Percentiles rank a stretch among this genome's conserved stretches.
phyloP scores from a whole-genome alignment of 2,329 filamentous ascomycete genomes.

The Cryoendolithus antarcticus region DNA sequence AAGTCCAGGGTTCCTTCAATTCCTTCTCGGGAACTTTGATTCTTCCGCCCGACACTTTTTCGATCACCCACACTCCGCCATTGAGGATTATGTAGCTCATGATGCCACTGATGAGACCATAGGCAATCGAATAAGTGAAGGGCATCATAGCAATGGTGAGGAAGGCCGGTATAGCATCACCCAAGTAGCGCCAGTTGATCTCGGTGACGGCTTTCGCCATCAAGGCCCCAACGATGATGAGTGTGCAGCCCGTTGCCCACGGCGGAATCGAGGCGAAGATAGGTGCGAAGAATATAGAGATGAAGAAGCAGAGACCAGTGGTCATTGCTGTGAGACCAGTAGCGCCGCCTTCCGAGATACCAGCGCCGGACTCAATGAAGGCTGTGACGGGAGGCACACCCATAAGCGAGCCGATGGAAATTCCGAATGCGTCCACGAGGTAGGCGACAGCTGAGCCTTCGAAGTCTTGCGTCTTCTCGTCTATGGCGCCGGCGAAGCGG shows the following conservation, averaged over 20 bases:
- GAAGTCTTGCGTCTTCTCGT: constrained; percentile 74
- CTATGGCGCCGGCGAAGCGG: constrained; percentile 65
- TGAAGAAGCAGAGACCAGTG: constrained; percentile 72
- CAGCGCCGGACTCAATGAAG: constrained; percentile 80
- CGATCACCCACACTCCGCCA: constrained; percentile 54
- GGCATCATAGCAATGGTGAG: constrained; percentile 77
- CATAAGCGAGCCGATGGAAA: constrained; percentile 68
- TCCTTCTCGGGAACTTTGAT: constrained; percentile 64
- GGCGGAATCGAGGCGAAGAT: constrained; percentile 83
- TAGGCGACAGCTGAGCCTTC: constrained; percentile 76
- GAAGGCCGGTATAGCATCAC: constrained; percentile 75
- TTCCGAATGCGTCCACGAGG: constrained; percentile 67
- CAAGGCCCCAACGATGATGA: constrained; percentile 76
- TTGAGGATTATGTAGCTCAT: constrained; percentile 68
- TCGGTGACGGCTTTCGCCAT: constrained; percentile 69
- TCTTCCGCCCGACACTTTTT: constrained; percentile 52
- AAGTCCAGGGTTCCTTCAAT: constrained; percentile 70
- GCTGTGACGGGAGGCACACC: constrained; percentile 73
- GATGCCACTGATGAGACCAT: constrained; percentile 73
- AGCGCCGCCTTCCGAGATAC: constrained; percentile 75
- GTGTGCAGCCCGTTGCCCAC: constrained; percentile 81
- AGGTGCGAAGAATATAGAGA: constrained; percentile 78
- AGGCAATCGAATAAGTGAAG: constrained; percentile 79
- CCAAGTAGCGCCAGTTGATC: constrained; percentile 82
- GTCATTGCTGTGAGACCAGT: constrained; percentile 74